Evolutionary conservation across 2,329 filamentous ascomycete genomes (phyloP).

Genomic region (Botrytis byssoidea): DNA sequence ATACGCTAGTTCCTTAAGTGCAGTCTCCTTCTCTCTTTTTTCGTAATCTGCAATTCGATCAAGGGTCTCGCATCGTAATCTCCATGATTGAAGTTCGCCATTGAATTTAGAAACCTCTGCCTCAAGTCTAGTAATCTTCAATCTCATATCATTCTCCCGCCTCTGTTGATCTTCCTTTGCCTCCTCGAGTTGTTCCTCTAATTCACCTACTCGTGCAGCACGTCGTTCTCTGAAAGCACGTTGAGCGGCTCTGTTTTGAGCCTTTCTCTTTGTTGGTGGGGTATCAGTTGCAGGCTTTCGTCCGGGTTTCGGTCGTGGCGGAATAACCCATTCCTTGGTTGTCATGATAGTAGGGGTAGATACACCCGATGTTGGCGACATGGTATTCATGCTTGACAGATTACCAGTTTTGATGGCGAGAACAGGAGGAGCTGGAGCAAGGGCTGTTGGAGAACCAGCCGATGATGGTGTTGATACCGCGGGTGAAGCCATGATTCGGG

Average conservation of each 20-base stretch:
- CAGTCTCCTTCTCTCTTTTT: conserved; percentile 45
- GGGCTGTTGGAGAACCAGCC: conserved; percentile 40
- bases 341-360: conserved; percentile 57
- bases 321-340: conserved; percentile 82
- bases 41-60: conserved; percentile 40
- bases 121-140: conserved; percentile 59
- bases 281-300: conserved; percentile 93
- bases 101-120: conserved; percentile 64
- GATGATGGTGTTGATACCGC: conserved; percentile 43
- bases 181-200: conserved; percentile 65
- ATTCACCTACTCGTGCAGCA: conserved; percentile 76
- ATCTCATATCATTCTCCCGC: conserved; percentile 53
- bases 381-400: conserved; percentile 27
- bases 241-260: conserved; percentile 90
- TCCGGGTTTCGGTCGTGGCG: conserved; percentile 82
- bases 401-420: conserved; percentile 41
- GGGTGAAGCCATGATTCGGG: conserved; percentile 41
- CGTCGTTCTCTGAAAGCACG: conserved; percentile 85
- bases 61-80: conserved; percentile 37
- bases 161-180: conserved; percentile 57
- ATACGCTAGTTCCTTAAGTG: conserved; percentile 43
- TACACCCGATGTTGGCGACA: conserved; percentile 38
- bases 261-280: conserved; percentile 87
- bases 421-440: conserved; percentile 37
- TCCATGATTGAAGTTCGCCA: conserved; percentile 39